Conservation (phyloP, 441 rosid species). For the Populus tomentosa region DNA sequence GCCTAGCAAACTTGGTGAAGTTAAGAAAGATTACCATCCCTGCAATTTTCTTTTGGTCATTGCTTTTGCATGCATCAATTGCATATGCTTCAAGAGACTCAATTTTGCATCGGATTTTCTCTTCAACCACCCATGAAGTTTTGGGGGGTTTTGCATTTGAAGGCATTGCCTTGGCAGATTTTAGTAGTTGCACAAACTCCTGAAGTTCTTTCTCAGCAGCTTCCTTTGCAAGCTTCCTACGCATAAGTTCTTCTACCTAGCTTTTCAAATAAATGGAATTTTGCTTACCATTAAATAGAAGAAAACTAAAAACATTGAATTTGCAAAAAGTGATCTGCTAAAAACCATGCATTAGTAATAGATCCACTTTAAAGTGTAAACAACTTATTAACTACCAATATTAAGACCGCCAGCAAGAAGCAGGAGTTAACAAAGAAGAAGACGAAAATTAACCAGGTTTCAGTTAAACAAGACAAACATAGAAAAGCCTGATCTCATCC, state of each 20-base stretch:
- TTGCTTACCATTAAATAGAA: slow-evolving; percentile 10
- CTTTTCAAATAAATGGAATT: slow-evolving; percentile 8
- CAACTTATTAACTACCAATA: not conserved
- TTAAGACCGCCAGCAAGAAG: not conserved
- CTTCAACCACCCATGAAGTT: slow-evolving; percentile 73
- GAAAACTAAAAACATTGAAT: not conserved
- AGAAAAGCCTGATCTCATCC: not conserved
- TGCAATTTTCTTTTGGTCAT: slow-evolving; percentile 65
- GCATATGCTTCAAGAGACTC: slow-evolving; percentile 85
- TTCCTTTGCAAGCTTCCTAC: slow-evolving; percentile 64
- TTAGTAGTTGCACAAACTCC: slow-evolving; percentile 62
- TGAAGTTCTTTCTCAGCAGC: slow-evolving; percentile 76
- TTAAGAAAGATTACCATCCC: slow-evolving; percentile 54
- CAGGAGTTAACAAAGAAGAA: not conserved
- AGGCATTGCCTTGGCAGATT: slow-evolving; percentile 70
- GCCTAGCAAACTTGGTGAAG: slow-evolving; percentile 5
- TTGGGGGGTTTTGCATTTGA: slow-evolving; percentile 64
- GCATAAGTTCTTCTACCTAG: slow-evolving; percentile 81
- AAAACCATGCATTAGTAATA: not conserved
- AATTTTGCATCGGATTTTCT: slow-evolving; percentile 47
- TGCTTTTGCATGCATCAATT: slow-evolving; percentile 70
- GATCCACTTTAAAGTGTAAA: not conserved
- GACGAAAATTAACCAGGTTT: not conserved
- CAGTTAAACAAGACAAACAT: not conserved
- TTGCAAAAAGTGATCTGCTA: not conserved